Conservation (phyloP, 345 rosid genomes). For the Gossypium rotundifolium region DNA sequence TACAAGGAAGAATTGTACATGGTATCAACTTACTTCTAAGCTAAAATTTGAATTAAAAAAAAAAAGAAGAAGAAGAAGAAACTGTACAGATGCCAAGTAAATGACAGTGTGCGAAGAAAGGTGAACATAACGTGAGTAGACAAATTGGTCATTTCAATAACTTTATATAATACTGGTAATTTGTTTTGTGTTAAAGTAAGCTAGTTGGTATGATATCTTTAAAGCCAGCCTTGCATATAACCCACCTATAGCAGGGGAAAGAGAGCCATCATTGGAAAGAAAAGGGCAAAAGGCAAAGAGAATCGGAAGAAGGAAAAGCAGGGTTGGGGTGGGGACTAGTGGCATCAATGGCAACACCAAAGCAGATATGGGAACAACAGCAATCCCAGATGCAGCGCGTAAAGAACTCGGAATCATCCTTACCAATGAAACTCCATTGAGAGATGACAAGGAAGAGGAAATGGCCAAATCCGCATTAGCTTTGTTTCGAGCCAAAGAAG, state of each 20-base stretch:
- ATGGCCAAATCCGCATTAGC: constrained; percentile 65
- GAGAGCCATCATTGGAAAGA: constrained; percentile 29
- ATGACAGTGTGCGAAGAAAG: constrained; percentile 25
- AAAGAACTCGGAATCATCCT: constrained; percentile 39
- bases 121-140: constrained; percentile 21
- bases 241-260: constrained; percentile 24
- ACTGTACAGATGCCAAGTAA: neutral
- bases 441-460: constrained; percentile 68
- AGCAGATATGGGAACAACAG: constrained; percentile 42
- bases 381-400: constrained; percentile 40
- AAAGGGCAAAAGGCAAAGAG: constrained; percentile 9
- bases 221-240: constrained; percentile 32
- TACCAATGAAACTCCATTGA: constrained; percentile 35
- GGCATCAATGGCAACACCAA: constrained; percentile 43
- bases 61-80: neutral
- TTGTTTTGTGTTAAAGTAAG: constrained; percentile 27
- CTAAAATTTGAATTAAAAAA: constrained; percentile 10
- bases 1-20: neutral
- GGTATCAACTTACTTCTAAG: neutral
- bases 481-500: constrained; percentile 71
- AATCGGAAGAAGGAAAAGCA: constrained; percentile 7
- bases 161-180: neutral
- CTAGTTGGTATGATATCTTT: constrained; percentile 25
- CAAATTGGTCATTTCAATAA: constrained; percentile 22
- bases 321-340: neutral